A percentile compares a stretch with the other conserved stretches of the same genome.
These are phyloP conservation scores for Scopulariopsis brevicaulis DNA, from an alignment of 2,329 filamentous ascomycete species.

Conservation along the genomic window DNA sequence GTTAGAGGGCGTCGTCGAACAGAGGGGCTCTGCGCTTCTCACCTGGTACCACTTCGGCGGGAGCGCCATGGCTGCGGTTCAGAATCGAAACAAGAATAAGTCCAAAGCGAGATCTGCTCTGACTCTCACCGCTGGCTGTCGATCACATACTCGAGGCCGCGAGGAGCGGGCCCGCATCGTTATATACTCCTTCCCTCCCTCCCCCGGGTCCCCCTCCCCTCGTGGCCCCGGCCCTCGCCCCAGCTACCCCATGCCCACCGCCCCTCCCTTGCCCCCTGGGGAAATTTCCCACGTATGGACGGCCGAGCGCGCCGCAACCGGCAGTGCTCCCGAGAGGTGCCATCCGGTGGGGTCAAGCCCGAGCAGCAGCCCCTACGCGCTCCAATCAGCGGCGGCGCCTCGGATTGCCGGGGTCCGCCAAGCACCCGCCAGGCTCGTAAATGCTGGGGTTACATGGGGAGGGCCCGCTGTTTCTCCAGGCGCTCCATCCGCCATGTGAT, in stretches of 20 bases:
- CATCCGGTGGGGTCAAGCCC: background rate
- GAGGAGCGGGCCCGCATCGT: background rate
- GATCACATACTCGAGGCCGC: background rate
- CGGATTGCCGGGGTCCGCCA: background rate
- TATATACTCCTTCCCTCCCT: background rate
- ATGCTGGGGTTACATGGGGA: background rate
- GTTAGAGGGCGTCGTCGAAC: background rate
- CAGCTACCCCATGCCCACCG: background rate
- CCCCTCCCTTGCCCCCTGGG: too few relatives aligned
- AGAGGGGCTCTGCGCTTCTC: background rate
- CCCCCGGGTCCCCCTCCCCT: background rate
- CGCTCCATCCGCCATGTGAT: background rate
- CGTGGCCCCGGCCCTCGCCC: background rate
- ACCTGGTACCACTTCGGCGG: constrained; percentile 4
- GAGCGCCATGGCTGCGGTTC: constrained; percentile 1
- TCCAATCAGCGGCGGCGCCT: background rate
- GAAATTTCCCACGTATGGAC: background rate
- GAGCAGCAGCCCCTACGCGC: background rate
- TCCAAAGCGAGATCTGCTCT: background rate
- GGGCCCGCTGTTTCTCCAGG: background rate
- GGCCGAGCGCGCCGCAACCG: background rate
- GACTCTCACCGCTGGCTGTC: background rate
- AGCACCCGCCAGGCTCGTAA: background rate
- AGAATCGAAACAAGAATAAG: background rate
- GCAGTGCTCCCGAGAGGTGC: background rate